Base-by-base conservation (phyloP, 2,329 filamentous ascomycete species). In the Colletotrichum eremochloae region DNA sequence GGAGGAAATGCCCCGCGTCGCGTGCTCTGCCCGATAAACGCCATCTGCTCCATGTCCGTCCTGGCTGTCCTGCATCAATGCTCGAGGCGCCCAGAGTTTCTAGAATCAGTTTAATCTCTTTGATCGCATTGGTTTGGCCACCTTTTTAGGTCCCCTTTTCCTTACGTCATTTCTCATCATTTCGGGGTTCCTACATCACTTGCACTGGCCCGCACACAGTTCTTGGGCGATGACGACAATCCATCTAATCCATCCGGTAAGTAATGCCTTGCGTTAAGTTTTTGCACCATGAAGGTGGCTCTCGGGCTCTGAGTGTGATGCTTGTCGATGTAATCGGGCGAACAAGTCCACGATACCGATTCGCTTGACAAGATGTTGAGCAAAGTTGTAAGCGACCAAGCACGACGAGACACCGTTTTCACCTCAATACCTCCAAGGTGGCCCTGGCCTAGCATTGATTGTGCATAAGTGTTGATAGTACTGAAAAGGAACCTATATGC, bases 1-100 rank as follows among this genome's bases (percentile, higher is more conserved):
- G 68, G 68, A 71, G 68, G 55, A 67, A 67, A 60, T 24, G 56
- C 24, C 68, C 68, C 68, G 68, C n/a, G 38, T 46, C 33, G 61
- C 63, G 55, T 67, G 67, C n/a, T 42, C 38, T n/a, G 63, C 29
- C 31, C 14, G 14, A 33, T 7, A 60, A n/a, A 46, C 7, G 44
- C 44, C 44, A 46, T 46, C 29, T 53, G 50, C 50, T 33, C 50
- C 29, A 53, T 53, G 24, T 24, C 24, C 24, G 24, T 24, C 24
- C 24, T 24, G 24, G 24, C 24, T 24, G 24, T 24, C 24, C 24
- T 24, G 24, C 24, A 24, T 24, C 24, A 24, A 24, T 24, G 24
- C 24, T 24, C 24, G 24, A 24, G 6, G 9, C 44, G 18, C 52
- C 52, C 29, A n/a, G 52, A 55, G 18, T 18, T 50, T 55, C 31